Base-by-base conservation (phyloP, 2,329 filamentous ascomycete genomes). In the Pseudogymnoascus sp. region DNA sequence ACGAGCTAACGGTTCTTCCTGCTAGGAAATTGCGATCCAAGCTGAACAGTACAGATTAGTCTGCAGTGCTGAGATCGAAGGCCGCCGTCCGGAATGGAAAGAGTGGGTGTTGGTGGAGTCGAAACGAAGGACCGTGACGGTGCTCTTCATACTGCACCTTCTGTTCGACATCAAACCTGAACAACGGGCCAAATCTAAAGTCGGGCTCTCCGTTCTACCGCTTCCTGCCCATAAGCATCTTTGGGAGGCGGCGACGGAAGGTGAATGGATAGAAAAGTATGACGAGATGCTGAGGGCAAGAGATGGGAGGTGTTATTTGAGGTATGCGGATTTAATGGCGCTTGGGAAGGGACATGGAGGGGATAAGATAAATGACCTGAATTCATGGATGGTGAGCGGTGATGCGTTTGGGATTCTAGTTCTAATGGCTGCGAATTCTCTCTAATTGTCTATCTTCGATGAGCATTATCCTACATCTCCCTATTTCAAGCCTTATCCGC, bases 131-230 rank as follows among this genome's bases (percentile, higher is more conserved):
- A 66, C 65, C 7, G 64, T 64, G 51, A 65, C 62, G 40, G 11
- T 67, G 61, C 65, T 67, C 51, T 67, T 67, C 60, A 65, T 67
- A 40, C 39, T 67, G 3, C 18, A 64, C 47, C 60, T 67, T 16
- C 60, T 67, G 62, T 67, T 67, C 60, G 65, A 67, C 42, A 67
- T 67, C 51, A 67, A 67, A 34, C 65, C 65, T n/a, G 65, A 62
- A 34, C 64, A 67, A 60, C 16, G 62, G 36, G 64, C 62, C 47
- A 67, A 63, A 64, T 63, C 65, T 62, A 21, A 64, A 23, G 64
- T 65, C 61, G 65, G 65, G 51, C 65, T 67, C 31, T 64, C 65
- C 11, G 65, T 65, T 63, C 62, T 67, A 16, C 65, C 65, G 60
- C 64, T 67, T 37, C 65, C 65, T 16, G 65, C 65, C 7, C 64